Evolutionary conservation across 139 green algal genomes (phyloP).

Genomic region (Yamagishiella unicocca): DNA sequence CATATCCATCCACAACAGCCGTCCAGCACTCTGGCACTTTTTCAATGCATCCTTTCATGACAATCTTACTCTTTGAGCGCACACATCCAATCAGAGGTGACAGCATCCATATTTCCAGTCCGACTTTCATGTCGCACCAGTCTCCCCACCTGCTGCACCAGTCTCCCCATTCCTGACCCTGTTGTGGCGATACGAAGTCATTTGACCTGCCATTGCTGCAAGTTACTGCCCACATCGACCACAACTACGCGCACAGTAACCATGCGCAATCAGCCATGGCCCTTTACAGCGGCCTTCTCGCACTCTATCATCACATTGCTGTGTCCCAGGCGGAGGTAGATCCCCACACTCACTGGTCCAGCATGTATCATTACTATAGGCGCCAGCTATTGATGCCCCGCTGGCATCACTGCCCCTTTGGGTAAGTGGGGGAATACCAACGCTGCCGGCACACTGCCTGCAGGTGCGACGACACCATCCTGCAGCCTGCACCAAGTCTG

Average conservation of each 20-base stretch:
- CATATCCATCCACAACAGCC: no score
- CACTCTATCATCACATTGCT: background rate
- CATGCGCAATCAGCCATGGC: background rate
- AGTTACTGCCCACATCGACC: background rate
- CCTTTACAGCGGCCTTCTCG: background rate
- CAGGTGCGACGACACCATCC: background rate
- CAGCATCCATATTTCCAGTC: no score
- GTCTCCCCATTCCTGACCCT: no score
- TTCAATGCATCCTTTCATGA: no score
- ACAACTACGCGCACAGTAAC: conserved; percentile 17
- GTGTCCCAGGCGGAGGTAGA: background rate
- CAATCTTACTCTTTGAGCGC: no score
- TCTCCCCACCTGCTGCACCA: no score
- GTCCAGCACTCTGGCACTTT: no score
- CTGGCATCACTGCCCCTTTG: background rate
- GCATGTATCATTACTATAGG: background rate
- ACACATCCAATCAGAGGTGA: no score
- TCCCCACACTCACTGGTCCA: background rate
- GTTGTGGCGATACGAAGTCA: no score
- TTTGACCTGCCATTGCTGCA: no score
- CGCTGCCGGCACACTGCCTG: background rate
- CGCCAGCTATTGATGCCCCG: background rate
- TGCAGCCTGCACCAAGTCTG: background rate
- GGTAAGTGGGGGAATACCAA: background rate
- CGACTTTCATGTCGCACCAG: no score